Evolutionary conservation across 257 asterid genomes (phyloP).

Genomic region (Petrea volubilis): DNA sequence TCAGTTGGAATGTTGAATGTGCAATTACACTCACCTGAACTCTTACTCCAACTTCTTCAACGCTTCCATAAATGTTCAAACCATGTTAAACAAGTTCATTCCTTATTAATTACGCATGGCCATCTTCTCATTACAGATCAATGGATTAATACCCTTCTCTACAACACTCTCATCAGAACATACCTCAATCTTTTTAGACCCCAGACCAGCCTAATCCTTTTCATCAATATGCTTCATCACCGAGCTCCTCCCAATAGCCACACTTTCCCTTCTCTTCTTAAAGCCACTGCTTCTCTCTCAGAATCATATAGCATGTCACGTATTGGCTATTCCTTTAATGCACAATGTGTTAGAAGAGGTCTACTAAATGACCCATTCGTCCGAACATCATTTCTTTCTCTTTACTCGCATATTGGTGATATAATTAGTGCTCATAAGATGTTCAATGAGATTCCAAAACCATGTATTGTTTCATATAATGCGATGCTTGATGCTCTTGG

Average conservation of each 20-base stretch:
- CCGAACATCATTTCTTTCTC: constrained; percentile 56
- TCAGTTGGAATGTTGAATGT: constrained; percentile 25
- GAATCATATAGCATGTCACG: constrained; percentile 23
- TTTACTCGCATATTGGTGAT: constrained; percentile 52
- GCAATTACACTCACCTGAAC: constrained; percentile 31
- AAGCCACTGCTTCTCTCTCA: constrained; percentile 51
- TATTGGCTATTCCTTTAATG: constrained; percentile 47
- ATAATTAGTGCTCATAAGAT: constrained; percentile 49
- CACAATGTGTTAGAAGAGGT: constrained; percentile 71
- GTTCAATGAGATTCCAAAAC: constrained; percentile 67
- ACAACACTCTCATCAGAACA: constrained; percentile 71
- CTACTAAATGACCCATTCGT: constrained; percentile 65
- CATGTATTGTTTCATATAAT: constrained; percentile 57
- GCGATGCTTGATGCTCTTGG: constrained; percentile 81
- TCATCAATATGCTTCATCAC: constrained; percentile 65
- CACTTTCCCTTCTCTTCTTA: constrained; percentile 74
- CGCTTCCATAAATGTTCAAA: constrained; percentile 30
- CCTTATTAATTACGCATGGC: constrained; percentile 56
- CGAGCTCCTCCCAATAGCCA: constrained; percentile 72
- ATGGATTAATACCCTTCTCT: constrained; percentile 82
- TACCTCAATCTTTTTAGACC: constrained; percentile 56
- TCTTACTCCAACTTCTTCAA: constrained; percentile 60
- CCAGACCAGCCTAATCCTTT: constrained; percentile 47
- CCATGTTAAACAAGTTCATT: constrained; percentile 62
- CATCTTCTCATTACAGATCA: constrained; percentile 46